phyloP scores from a whole-genome alignment of 176 grass and related monocot genomes.

The Metroxylon sagu region DNA sequence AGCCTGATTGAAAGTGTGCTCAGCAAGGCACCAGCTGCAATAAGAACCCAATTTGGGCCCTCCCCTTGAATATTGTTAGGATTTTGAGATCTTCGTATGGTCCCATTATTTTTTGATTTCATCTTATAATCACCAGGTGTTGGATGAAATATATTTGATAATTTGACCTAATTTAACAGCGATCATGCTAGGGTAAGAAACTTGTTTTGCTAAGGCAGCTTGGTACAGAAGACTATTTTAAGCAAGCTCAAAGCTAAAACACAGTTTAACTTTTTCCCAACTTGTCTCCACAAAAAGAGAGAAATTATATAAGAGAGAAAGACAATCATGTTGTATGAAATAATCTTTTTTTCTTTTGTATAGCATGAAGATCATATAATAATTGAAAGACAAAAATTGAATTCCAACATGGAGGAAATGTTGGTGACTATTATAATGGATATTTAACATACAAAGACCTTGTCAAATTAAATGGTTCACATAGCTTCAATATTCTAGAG shows the following conservation, averaged over 20 bases:
- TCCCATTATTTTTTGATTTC: slow-evolving; percentile 53
- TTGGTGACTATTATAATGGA: too few species aligned
- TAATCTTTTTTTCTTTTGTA: too few species aligned
- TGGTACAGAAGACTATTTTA: too few species aligned
- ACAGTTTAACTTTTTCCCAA: background rate
- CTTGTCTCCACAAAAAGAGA: background rate
- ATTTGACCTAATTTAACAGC: slow-evolving; percentile 27
- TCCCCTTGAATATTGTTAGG: slow-evolving; percentile 46
- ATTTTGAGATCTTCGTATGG: slow-evolving; percentile 48
- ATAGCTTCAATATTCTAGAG: too few species aligned
- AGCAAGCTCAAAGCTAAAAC: too few species aligned
- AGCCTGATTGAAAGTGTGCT: slow-evolving; percentile 72
- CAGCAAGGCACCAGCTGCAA: slow-evolving; percentile 69
- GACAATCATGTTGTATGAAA: too few species aligned
- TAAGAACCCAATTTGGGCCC: slow-evolving; percentile 86
- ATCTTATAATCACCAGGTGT: slow-evolving; percentile 36
- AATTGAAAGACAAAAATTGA: too few species aligned
- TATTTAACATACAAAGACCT: too few species aligned
- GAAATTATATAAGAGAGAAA: too few species aligned
- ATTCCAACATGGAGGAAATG: too few species aligned
- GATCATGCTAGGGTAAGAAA: slow-evolving; percentile 13
- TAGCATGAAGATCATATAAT: too few species aligned
- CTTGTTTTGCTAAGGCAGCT: slow-evolving; percentile 5
- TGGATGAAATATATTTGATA: slow-evolving; percentile 11
- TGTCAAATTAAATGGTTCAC: too few species aligned